Percentiles rank a stretch among this genome's conserved stretches.
phyloP scores from a whole-genome alignment of 495 filamentous ascomycete species.

The Platismatia glauca region DNA sequence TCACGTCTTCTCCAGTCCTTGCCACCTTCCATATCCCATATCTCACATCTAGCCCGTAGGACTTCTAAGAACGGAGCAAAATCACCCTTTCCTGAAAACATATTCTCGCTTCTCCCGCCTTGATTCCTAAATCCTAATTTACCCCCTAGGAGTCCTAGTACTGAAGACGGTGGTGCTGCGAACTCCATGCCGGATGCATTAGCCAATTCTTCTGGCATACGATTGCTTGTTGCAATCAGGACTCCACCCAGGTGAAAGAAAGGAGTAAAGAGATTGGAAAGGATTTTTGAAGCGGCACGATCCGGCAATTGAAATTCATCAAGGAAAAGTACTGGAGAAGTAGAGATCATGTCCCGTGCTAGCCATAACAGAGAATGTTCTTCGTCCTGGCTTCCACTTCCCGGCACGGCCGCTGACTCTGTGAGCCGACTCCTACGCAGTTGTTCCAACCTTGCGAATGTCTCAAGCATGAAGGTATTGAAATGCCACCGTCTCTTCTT shows the following conservation, averaged over 20 bases:
- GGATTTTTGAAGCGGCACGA: constrained; percentile 56
- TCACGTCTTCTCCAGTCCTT: constrained; percentile 56
- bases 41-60: constrained; percentile 57
- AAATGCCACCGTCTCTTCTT: constrained; percentile 66
- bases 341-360: constrained; percentile 56
- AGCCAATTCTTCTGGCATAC: constrained; percentile 64
- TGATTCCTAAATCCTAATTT: constrained; percentile 29
- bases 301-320: constrained; percentile 71
- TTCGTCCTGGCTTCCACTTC: constrained; percentile 26
- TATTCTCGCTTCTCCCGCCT: constrained; percentile 28
- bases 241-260: constrained; percentile 70
- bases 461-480: constrained; percentile 67
- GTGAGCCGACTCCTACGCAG: constrained; percentile 37
- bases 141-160: constrained; percentile 40
- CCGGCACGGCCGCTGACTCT: constrained; percentile 3
- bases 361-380: constrained; percentile 58
- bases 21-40: constrained; percentile 61
- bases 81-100: constrained; percentile 48
- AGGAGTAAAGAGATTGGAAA: constrained; percentile 59
- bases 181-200: constrained; percentile 57
- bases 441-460: constrained; percentile 51
- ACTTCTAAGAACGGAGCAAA: constrained; percentile 60
- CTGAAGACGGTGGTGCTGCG: constrained; percentile 35
- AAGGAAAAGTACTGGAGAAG: constrained; percentile 60
- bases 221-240: constrained; percentile 61